Evolutionary conservation across 306 rosid species (phyloP), one percentile per base, ranked within the genome.

Genomic region (Chamaecrista fasciculata): DNA sequence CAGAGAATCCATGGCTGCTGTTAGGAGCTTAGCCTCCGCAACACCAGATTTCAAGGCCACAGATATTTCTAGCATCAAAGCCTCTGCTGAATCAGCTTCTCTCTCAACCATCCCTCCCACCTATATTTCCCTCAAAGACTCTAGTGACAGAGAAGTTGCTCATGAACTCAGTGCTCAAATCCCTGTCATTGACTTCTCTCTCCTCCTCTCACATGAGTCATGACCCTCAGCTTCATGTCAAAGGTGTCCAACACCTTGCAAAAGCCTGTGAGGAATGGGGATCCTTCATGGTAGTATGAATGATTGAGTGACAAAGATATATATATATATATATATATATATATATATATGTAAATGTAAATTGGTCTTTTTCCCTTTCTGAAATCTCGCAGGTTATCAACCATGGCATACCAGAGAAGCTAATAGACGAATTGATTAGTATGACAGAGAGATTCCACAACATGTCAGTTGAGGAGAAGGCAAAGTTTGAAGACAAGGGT

Each of bases 201-300:
- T 72, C 47, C 28, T 82, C 8, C 40, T 57, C 51, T 25, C n/a
- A 21, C n/a, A n/a, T n/a, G n/a, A n/a, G n/a, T n/a, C 67, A 69
- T n/a, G 73, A 73, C 36, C 86, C 70, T 55, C 64, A 79, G 48
- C 79, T 71, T 59, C 69, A 78, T 10, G 24, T 71, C 77, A 71
- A 67, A 44, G 51, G 71, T 18, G 48, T 82, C 46, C 79, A 63
- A 57, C 74, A 71, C 42, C 29, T 82, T 4, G 68, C 64, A 39
- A 56, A 57, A 61, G 81, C 86, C 40, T 79, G 86, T 75, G 81
- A 75, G 39, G 24, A 81, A 4, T 72, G 78, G 86, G 86, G 83
- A 21, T 67, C 78, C 67, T 79, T 79, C 78, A 72, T 85, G 78
- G 69, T 79, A 37, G 49, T 52, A 11, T n/a, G n/a, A n/a, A n/a